Base-by-base conservation (phyloP, 768 basidiomycete species). In the Boletellus ananiceps region DNA sequence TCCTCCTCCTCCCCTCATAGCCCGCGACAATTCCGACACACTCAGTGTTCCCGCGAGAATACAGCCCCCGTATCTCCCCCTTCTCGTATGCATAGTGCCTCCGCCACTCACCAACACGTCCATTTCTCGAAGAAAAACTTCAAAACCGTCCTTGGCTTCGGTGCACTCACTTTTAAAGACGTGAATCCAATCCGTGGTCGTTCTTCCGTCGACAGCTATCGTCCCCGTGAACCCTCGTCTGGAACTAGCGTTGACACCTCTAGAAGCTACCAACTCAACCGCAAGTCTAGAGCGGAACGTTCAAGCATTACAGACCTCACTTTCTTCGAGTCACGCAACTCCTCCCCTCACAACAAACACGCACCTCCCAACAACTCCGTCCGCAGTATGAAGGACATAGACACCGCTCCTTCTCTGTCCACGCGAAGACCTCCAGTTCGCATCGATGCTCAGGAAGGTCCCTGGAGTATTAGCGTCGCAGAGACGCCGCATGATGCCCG, bases 381-480 rank as follows among this genome's bases (percentile, higher is more conserved):
- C 61, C 63, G 66, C 61, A 70, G 62, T 52, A 75, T 76, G 75
- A 74, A 71, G 52, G 59, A 54, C 57, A 43, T 75, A 62, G 77
- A 78, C 54, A 55, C 69, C 58, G 71, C 69, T 59, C 66, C 72
- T 57, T 69, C 71, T 50, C 66, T 71, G 35, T 65, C 69, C 58
- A 67, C 49, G 51, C 67, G 77, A 57, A 73, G 78, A 62, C 76
- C 69, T 49, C 78, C 76, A 37, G 74, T 82, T 31, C 79, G 86
- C 41, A 75, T 84, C 54, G 86, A 90, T 65, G 74, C 75, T 37
- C 81, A 88, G 68, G 87, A 89, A 61, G 88, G 86, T 13, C 88
- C 82, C 19, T 93, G 91, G 91, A 82, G 82, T 60, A 81, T 93
- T 64, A 88, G 86, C 65, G 88, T 92, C 55, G 91, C 91, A 55